These are phyloP conservation scores for Didymella pinodella DNA, from an alignment of 2,329 filamentous ascomycete genomes.

Conservation along the genomic window DNA sequence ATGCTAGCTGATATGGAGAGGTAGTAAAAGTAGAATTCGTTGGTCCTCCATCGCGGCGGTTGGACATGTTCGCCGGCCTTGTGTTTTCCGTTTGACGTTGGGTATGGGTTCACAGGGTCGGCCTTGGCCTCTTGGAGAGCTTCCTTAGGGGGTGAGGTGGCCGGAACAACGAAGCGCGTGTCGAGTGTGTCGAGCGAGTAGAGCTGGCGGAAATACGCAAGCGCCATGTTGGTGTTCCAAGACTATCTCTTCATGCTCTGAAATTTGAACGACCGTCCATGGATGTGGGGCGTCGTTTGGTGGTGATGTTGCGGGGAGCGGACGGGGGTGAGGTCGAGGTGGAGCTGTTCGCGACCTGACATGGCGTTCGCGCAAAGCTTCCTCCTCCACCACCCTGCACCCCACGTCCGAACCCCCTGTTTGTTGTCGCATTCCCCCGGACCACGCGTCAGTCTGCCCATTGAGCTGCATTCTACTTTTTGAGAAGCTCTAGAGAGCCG, in stretches of 20 bases:
- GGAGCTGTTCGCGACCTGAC: constrained; percentile 22
- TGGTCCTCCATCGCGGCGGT: constrained; percentile 81
- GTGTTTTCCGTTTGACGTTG: constrained; percentile 35
- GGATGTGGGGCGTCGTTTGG: constrained; percentile 20
- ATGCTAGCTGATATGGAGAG: constrained; percentile 70
- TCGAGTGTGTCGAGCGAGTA: constrained; percentile 74
- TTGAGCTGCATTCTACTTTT: not conserved
- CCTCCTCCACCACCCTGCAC: constrained; percentile 32
- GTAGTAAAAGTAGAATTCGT: constrained; percentile 86
- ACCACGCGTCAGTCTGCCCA: constrained; percentile 40
- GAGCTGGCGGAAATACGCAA: constrained; percentile 60
- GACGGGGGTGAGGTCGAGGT: constrained; percentile 23
- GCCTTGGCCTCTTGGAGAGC: constrained; percentile 46
- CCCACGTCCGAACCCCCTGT: constrained; percentile 24
- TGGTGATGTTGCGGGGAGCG: constrained; percentile 17
- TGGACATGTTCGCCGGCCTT: constrained; percentile 56
- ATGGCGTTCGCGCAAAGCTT: constrained; percentile 23
- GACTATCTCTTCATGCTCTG: constrained; percentile 35
- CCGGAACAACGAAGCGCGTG: constrained; percentile 74
- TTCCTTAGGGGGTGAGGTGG: constrained; percentile 67
- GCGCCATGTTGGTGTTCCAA: constrained; percentile 41
- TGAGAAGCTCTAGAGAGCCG: constrained; percentile 11
- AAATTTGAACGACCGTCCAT: not conserved
- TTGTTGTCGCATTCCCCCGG: constrained; percentile 2
- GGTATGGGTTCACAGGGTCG: constrained; percentile 44